Evolutionary conservation across 2,329 filamentous ascomycete genomes (phyloP), one percentile per base, ranked within the genome.

Genomic region (Trichophyton verrucosum): DNA sequence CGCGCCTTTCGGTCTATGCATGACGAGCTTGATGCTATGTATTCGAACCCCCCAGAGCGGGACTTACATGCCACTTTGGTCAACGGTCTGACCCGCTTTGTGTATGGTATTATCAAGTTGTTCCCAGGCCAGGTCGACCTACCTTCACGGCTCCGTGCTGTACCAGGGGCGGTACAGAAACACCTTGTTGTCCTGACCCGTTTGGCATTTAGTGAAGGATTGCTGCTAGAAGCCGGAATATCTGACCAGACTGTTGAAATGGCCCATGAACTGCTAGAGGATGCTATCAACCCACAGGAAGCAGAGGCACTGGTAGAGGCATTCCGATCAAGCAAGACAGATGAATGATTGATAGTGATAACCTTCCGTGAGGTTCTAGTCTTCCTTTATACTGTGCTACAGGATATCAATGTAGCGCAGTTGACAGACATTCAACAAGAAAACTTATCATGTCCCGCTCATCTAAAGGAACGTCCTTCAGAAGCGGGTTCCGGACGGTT

Each of bases 141-240:
- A 64, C 81, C 84, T 57, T 80, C 82, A 57, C 95, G 92, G 71
- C 77, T 96, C 3, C 79, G 81, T 0, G 81, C 82, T 7, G 82
- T 88, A 0, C 80, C 83, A 3, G 89, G 89, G 2, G 88, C 86
- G 0, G 82, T 84, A 58, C 90, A 96, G 68, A 90, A 91, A 59
- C 92, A 95, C 68, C 77, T 95, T 0, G 82, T 96, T 8, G 84
- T 85, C 1, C 76, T 99, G 51, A 91, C 89, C 0, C 77, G 92
- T 47, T 76, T 97, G n/a, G 90, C 89, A 0, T 96, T 96, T 71
- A 86, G 84, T 4, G 89, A 95, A 63, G 87, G 89, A 33, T 73
- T 88, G 7, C 81, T 94, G 9, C 79, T 95, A 30, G 91, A 96
- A 73, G 78, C 80, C 1, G 86, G 86, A 0, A 86, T 95, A 59